Evolutionary conservation across 345 rosid genomes (phyloP), one percentile per base, ranked within the genome.

Genomic region (Dovyalis caffra): DNA sequence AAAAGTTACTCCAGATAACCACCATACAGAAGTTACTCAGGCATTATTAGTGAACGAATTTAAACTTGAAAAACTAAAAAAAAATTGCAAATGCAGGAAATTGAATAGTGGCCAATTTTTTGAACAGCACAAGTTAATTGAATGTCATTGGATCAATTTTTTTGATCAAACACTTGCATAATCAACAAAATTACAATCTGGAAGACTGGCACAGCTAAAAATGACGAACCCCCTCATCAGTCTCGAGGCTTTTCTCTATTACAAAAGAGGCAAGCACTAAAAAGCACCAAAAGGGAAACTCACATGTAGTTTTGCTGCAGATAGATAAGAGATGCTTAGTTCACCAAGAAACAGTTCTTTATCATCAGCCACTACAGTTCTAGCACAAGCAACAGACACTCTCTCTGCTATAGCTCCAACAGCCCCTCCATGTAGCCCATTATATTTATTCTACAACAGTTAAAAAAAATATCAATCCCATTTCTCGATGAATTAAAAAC

Each of bases 321-420:
- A 71, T 57, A 77, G 76, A 43, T 77, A 71, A 65, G 72, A 77
- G 23, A 77, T 65, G 57, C 76, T 64, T 31, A 71, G 37, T 77
- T 77, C 80, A 47, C 76, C 80, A 29, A 77, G 80, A 71, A 71
- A 71, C 14, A 77, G 64, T 21, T 77, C 60, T 40, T 37, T 64
- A 65, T 71, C 72, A 26, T 49, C 80, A 11, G 71, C 56, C 35
- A 77, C 80, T 9, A 66, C 47, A 9, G 69, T 66, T 34, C 69
- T 34, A 8, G 69, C 69, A 37, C 69, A 66, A n/a, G 69, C 69
- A n/a, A 34, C 37, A 5, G 69, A 33, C 20, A 38, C 26, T 37
- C 47, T 66, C 40, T 66, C 69, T 21, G 69, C 69, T 37, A 66
- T 34, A 12, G 69, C 69, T 8, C 28, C 69, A 8, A 37, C 47